phyloP scores from a whole-genome alignment of 1,284 basidiomycete genomes.

The Malassezia globosa region DNA sequence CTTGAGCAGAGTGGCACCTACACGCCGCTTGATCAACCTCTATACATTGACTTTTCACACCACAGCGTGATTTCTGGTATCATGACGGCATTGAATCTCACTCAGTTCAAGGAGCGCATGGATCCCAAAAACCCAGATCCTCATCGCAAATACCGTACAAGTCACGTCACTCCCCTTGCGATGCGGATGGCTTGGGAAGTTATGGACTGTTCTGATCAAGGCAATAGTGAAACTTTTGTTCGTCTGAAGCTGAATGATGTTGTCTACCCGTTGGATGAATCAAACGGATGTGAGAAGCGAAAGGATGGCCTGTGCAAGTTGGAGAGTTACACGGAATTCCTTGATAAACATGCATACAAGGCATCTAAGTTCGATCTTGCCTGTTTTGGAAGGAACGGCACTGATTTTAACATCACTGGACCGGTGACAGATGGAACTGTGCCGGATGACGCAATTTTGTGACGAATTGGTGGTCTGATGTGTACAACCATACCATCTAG shows the following conservation, averaged over 20 bases:
- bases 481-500: no score
- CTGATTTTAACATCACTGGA: conserved; percentile 30
- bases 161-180: conserved; percentile 28
- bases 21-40: conserved; percentile 33
- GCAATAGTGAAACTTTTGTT: conserved; percentile 53
- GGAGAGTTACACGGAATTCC: conserved; percentile 57
- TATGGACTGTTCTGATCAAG: conserved; percentile 20
- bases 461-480: no score
- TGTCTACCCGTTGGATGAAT: conserved; percentile 57
- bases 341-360: conserved; percentile 23
- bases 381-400: conserved; percentile 32
- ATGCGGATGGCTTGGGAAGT: conserved; percentile 30
- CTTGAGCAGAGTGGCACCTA: conserved; percentile 22
- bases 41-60: conserved; percentile 40
- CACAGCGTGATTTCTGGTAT: conserved; percentile 32
- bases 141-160: conserved; percentile 23
- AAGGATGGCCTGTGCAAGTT: conserved; percentile 70
- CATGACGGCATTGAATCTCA: conserved; percentile 36
- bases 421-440: conserved; percentile 26
- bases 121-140: conserved; percentile 20
- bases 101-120: conserved; percentile 27
- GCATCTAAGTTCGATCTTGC: conserved; percentile 37
- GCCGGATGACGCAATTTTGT: not conserved
- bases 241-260: conserved; percentile 66
- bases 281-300: conserved; percentile 55